Percentiles rank a stretch among this genome's conserved stretches.
These are phyloP conservation scores for Penicillium janthinellum DNA, from an alignment of 2,329 filamentous ascomycete species.

Conservation along the genomic window DNA sequence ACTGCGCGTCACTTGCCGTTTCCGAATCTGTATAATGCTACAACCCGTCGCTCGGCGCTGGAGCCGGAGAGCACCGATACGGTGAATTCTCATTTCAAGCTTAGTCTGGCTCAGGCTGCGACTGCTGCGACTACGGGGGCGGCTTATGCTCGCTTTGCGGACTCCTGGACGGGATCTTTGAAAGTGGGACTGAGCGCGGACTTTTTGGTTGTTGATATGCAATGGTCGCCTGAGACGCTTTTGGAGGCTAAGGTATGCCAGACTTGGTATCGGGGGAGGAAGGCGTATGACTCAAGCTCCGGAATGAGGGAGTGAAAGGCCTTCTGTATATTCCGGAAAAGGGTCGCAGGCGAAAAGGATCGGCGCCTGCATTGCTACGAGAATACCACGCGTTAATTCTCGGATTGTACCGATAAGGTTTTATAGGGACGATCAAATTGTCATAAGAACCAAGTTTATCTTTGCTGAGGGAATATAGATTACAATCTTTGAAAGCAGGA, in stretches of 20 bases:
- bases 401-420: not conserved
- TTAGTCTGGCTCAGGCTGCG: slow-evolving; percentile 48
- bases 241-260: slow-evolving; percentile 45
- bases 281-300: slow-evolving; percentile 28
- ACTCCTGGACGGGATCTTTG: slow-evolving; percentile 46
- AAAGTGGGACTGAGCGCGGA: slow-evolving; percentile 46
- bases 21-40: slow-evolving; percentile 53
- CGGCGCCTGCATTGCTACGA: not conserved
- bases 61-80: slow-evolving; percentile 42
- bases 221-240: slow-evolving; percentile 45
- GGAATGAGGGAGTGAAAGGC: too few species aligned
- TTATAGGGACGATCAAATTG: not conserved
- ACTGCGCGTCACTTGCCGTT: slow-evolving; percentile 51
- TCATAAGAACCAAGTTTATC: not conserved
- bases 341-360: too few species aligned
- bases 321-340: too few species aligned
- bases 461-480: slow-evolving; percentile 11
- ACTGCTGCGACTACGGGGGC: slow-evolving; percentile 48
- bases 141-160: slow-evolving; percentile 51
- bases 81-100: slow-evolving; percentile 48
- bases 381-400: not conserved
- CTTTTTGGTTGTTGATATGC: slow-evolving; percentile 49
- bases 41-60: slow-evolving; percentile 49
- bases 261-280: slow-evolving; percentile 50
- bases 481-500: slow-evolving; percentile 12